Conservation (phyloP, 1,284 basidiomycete genomes). For the Marasmius fiardii region DNA sequence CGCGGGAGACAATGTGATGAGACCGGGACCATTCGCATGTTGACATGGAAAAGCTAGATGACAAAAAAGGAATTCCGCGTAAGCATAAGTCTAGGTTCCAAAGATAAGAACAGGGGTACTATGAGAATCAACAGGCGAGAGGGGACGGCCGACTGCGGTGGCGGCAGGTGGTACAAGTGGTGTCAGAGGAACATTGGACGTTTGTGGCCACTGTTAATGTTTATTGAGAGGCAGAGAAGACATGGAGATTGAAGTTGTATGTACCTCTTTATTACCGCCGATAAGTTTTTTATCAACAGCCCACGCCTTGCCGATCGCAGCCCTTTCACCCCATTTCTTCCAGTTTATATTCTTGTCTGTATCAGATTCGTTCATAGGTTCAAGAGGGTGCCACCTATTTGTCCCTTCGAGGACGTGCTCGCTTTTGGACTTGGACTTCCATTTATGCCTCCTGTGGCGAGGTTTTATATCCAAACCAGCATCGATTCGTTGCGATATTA, state of each 20-base stretch:
- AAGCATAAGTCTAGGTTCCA: slow-evolving; percentile 4
- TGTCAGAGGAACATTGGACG: background rate
- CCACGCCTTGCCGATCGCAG: slow-evolving; percentile 42
- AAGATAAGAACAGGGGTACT: slow-evolving; percentile 30
- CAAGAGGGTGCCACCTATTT: slow-evolving; percentile 8
- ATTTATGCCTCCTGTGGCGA: slow-evolving; percentile 13
- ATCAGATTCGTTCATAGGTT: slow-evolving; percentile 2
- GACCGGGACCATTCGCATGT: slow-evolving; percentile 47
- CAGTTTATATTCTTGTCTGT: slow-evolving; percentile 34
- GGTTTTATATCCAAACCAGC: slow-evolving; percentile 43
- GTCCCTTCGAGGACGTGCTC: slow-evolving; percentile 16
- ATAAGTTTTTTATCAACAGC: slow-evolving; percentile 40
- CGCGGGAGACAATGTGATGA: slow-evolving; percentile 52
- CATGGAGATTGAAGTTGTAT: slow-evolving; percentile 10
- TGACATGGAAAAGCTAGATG: slow-evolving; percentile 60
- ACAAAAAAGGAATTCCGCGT: no score
- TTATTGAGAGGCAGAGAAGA: background rate
- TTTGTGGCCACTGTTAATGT: background rate
- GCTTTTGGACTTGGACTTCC: slow-evolving; percentile 4
- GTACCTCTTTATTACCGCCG: slow-evolving; percentile 31
- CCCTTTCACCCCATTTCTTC: slow-evolving; percentile 52
- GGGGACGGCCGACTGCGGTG: slow-evolving; percentile 8
- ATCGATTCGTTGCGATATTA: slow-evolving; percentile 59
- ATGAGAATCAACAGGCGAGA: slow-evolving; percentile 28
- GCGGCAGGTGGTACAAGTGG: slow-evolving; percentile 10